phyloP scores from a whole-genome alignment of 768 basidiomycete genomes.

The Rhodotorula kratochvilovae region DNA sequence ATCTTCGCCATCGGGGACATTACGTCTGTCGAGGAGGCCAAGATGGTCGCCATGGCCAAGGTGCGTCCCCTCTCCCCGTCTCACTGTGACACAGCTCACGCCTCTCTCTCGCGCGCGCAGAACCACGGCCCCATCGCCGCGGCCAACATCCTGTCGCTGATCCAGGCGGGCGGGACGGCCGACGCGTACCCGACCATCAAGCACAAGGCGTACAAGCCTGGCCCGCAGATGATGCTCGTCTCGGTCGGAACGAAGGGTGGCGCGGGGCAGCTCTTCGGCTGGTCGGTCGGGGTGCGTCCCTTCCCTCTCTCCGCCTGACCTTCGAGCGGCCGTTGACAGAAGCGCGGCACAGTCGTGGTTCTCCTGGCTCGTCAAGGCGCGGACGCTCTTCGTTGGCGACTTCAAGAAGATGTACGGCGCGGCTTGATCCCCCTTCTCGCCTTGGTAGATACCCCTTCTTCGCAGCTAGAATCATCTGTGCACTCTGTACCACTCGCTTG shows the following conservation, averaged over 20 bases:
- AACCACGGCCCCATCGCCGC: constrained; percentile 12
- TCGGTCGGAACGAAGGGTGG: constrained; percentile 22
- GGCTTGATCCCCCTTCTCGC: not conserved
- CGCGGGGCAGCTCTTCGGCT: constrained; percentile 25
- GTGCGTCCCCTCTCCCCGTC: not conserved
- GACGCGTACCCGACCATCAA: not conserved
- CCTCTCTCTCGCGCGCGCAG: too few species aligned
- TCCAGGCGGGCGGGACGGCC: not conserved
- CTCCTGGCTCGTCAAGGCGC: not conserved
- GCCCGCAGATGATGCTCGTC: constrained; percentile 13
- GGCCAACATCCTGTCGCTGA: constrained; percentile 16
- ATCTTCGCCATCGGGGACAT: constrained; percentile 32
- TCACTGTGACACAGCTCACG: too few species aligned
- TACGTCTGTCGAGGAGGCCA: constrained; percentile 11
- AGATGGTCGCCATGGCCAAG: constrained; percentile 11
- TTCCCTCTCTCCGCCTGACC: not conserved
- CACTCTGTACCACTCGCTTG: not conserved
- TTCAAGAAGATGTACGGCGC: constrained; percentile 20
- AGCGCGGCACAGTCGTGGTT: constrained; percentile 10
- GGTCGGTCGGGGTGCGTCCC: constrained; percentile 9
- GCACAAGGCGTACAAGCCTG: constrained; percentile 24
- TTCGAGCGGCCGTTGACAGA: too few species aligned
- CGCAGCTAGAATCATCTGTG: too few species aligned
- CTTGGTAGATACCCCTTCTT: not conserved
- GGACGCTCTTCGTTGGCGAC: not conserved